Evolutionary conservation across 164 flowering plant species (phyloP).

Genomic region (Vitis cinerea): DNA sequence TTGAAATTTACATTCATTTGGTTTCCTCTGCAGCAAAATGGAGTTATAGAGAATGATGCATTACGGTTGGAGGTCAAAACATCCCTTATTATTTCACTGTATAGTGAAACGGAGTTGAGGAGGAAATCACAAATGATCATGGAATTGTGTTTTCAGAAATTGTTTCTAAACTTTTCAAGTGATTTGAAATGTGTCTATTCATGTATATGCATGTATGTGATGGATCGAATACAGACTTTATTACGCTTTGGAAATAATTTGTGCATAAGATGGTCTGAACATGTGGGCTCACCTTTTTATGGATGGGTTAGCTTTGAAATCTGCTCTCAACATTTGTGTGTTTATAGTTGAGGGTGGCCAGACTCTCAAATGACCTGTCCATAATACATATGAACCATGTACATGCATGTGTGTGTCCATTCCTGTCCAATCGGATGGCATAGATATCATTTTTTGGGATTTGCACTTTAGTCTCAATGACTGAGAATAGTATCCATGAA

Average conservation of each 20-base stretch:
- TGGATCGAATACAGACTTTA: too few species aligned
- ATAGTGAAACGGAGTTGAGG: too few species aligned
- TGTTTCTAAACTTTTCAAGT: neutral
- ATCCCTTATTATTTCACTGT: neutral
- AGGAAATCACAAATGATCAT: neutral
- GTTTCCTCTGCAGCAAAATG: too few species aligned
- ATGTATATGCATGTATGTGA: neutral
- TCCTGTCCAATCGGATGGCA: too few species aligned
- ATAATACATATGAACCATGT: too few species aligned
- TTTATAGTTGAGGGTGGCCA: neutral
- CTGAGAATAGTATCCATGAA: constrained; percentile 4
- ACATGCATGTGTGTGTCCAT: too few species aligned
- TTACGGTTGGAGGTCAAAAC: too few species aligned
- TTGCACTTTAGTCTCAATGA: neutral
- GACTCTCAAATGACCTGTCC: neutral
- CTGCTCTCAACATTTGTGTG: neutral
- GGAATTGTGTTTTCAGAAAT: constrained; percentile 1
- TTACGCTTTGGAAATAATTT: too few species aligned
- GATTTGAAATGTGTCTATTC: neutral
- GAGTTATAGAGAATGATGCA: too few species aligned
- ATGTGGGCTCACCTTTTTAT: too few species aligned
- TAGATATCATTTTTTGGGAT: neutral
- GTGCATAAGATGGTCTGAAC: too few species aligned
- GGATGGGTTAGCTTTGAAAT: neutral
- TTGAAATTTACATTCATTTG: too few species aligned